phyloP scores from a whole-genome alignment of 2,329 filamentous ascomycete species.

The Paraconiothyrium sp. region DNA sequence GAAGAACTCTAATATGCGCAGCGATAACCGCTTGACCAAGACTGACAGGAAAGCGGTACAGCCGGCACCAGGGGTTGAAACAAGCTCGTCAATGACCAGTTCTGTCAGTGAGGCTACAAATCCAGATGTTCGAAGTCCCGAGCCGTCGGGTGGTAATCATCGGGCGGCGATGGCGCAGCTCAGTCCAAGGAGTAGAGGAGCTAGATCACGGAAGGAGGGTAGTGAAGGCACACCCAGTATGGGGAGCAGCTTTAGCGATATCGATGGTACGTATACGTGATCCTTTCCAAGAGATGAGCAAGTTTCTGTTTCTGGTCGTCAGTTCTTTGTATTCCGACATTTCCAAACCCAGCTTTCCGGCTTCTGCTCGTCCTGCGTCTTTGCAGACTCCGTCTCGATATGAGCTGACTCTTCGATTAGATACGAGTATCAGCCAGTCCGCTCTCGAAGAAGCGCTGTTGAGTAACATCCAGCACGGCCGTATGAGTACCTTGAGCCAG shows the following conservation, averaged over 20 bases:
- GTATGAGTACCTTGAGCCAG: constrained; percentile 75
- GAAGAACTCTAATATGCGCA: background rate
- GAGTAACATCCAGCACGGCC: constrained; percentile 73
- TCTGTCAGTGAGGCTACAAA: constrained; percentile 45
- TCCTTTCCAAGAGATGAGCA: background rate
- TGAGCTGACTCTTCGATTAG: constrained; percentile 52
- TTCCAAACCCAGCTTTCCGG: background rate
- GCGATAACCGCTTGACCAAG: background rate
- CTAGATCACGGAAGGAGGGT: constrained; percentile 36
- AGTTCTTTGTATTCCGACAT: background rate
- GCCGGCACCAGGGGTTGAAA: constrained; percentile 29
- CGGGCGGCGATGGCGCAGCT: constrained; percentile 66
- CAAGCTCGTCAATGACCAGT: constrained; percentile 64
- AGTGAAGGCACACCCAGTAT: constrained; percentile 50
- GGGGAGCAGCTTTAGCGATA: constrained; percentile 85
- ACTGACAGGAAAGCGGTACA: constrained; percentile 22
- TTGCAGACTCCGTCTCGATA: background rate
- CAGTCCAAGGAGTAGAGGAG: constrained; percentile 57
- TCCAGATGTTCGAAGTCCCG: constrained; percentile 30
- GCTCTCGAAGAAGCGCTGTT: constrained; percentile 81
- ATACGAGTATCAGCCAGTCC: constrained; percentile 82
- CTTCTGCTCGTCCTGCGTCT: background rate
- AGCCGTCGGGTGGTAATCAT: constrained; percentile 61
- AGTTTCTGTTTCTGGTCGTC: background rate
- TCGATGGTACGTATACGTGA: constrained; percentile 67